phyloP scores from a whole-genome alignment of 306 rosid genomes.

The Lathyrus sativus region DNA sequence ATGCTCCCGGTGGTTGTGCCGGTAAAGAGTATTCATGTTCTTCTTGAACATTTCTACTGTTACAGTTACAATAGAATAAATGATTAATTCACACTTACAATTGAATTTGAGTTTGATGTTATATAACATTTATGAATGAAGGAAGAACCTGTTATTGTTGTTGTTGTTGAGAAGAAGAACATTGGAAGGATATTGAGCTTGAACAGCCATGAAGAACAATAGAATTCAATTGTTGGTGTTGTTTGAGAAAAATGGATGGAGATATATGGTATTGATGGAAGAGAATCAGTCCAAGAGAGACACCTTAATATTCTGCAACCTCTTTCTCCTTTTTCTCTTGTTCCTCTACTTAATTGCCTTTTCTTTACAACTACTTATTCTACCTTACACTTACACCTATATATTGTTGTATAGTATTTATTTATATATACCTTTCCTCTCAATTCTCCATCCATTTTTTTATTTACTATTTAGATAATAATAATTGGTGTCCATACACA shows the following conservation, averaged over 20 bases:
- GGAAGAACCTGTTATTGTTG: not conserved
- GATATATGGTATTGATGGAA: slow-evolving; percentile 59
- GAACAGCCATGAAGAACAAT: slow-evolving; percentile 69
- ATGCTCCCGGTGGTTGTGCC: slow-evolving; percentile 46
- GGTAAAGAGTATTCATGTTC: slow-evolving; percentile 63
- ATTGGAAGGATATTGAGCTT: slow-evolving; percentile 95
- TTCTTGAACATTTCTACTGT: slow-evolving; percentile 67
- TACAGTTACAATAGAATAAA: not conserved
- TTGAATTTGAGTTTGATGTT: too few relatives aligned
- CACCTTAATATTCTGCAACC: slow-evolving; percentile 55
- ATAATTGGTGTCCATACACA: not conserved
- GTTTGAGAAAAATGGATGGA: slow-evolving; percentile 24
- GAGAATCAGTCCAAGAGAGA: slow-evolving; percentile 81
- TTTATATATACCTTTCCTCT: slow-evolving; percentile 30
- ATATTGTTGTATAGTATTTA: not conserved
- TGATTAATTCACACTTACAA: too few relatives aligned
- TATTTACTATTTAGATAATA: not conserved
- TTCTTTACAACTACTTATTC: slow-evolving; percentile 45
- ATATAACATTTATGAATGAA: not conserved
- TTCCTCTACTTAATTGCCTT: slow-evolving; percentile 55
- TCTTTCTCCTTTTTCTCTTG: slow-evolving; percentile 33
- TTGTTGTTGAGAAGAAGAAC: slow-evolving; percentile 58
- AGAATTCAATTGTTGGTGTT: slow-evolving; percentile 2
- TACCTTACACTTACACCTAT: slow-evolving; percentile 1
- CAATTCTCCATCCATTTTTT: not conserved